Evolutionary conservation across 164 flowering plant genomes (phyloP).

Genomic region (Warburgia ugandensis): DNA sequence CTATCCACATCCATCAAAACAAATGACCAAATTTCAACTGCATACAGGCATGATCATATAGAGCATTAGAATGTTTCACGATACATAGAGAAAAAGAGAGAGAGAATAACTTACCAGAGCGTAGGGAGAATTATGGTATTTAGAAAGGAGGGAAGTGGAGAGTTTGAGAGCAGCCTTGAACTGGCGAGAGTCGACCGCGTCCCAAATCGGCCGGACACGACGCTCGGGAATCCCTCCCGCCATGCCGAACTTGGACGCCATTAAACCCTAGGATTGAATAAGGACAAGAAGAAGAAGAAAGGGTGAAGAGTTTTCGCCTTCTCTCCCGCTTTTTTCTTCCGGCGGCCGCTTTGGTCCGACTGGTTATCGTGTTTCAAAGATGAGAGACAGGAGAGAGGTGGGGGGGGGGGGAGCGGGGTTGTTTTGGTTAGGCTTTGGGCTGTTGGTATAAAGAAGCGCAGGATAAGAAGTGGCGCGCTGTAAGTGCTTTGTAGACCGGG

Average conservation of each 20-base stretch:
- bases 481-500: no score
- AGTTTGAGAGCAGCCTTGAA: constrained; percentile 79
- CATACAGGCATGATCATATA: neutral
- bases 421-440: no score
- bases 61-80: neutral
- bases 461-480: no score
- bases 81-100: neutral
- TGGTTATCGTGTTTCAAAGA: neutral
- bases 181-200: constrained; percentile 90
- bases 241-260: constrained; percentile 78
- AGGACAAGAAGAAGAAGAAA: neutral
- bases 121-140: constrained; percentile 67
- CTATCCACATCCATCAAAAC: no score
- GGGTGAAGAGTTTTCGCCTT: neutral
- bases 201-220: constrained; percentile 88
- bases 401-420: neutral
- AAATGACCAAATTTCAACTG: no score
- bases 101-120: constrained; percentile 49
- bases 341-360: neutral
- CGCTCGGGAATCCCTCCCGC: constrained; percentile 97
- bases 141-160: constrained; percentile 52
- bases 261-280: constrained; percentile 13
- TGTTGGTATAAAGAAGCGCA: no score
- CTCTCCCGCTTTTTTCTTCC: neutral
- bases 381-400: neutral